A percentile compares a stretch with the other conserved stretches of the same genome.
Evolutionary conservation across 2,329 filamentous ascomycete species (phyloP).

Genomic region (Claviceps fusiformis): DNA sequence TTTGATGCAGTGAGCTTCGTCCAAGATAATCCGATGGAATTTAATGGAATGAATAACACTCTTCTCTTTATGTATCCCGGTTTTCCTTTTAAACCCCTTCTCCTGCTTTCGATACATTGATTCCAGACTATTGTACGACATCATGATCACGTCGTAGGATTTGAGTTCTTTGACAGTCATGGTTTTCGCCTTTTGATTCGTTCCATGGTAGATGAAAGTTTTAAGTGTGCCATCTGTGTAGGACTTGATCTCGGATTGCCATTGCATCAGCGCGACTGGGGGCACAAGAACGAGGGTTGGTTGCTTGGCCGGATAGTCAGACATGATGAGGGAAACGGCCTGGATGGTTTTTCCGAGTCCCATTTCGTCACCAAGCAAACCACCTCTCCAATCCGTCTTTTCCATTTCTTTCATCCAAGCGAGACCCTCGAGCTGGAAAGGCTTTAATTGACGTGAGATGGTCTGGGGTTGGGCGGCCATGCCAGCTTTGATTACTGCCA

Average conservation of each 20-base stretch:
- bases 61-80: conserved; percentile 66
- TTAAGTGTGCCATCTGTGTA: conserved; percentile 83
- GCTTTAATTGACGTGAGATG: conserved; percentile 76
- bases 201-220: conserved; percentile 80
- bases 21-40: conserved; percentile 85
- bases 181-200: conserved; percentile 68
- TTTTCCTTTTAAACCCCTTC: conserved; percentile 74
- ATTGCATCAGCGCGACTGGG: conserved; percentile 90
- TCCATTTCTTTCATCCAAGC: conserved; percentile 94
- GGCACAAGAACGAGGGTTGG: conserved; percentile 84
- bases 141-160: conserved; percentile 86
- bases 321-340: conserved; percentile 96
- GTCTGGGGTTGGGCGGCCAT: conserved; percentile 40
- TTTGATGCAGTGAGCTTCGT: conserved; percentile 94
- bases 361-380: conserved; percentile 94
- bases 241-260: conserved; percentile 67
- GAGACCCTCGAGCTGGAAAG: conserved; percentile 85
- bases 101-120: conserved; percentile 86
- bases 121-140: conserved; percentile 87
- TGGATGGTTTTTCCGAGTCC: conserved; percentile 98
- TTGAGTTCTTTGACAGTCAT: conserved; percentile 63
- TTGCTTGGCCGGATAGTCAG: conserved; percentile 72
- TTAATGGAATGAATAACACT: conserved; percentile 71
- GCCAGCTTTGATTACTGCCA: conserved; percentile 49
- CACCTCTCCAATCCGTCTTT: conserved; percentile 70